Evolutionary conservation across 176 grass and related monocot species (phyloP).

Genomic region (Aegilops tauschii): DNA sequence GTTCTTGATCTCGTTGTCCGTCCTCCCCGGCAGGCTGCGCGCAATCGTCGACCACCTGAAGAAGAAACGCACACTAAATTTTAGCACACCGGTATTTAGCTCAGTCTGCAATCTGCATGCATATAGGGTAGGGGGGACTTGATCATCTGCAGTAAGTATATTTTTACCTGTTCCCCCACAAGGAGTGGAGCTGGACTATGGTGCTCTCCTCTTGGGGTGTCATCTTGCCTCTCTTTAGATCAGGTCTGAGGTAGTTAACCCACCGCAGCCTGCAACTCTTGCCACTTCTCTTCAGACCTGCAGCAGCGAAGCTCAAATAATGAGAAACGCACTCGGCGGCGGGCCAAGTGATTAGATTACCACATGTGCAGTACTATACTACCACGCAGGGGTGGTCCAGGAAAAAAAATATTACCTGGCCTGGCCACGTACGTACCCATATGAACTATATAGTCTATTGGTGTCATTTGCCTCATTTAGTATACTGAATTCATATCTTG

Average conservation of each 20-base stretch:
- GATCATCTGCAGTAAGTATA: background rate
- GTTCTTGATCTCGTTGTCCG: constrained; percentile 99
- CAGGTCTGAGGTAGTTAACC: constrained; percentile 89
- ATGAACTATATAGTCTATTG: background rate
- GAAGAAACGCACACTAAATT: background rate
- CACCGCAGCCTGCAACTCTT: constrained; percentile 92
- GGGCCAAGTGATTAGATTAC: background rate
- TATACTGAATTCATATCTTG: background rate
- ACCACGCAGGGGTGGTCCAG: background rate
- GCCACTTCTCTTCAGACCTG: constrained; percentile 77
- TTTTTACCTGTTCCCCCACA: constrained; percentile 84
- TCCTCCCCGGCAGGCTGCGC: constrained; percentile 81
- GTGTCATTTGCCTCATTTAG: background rate
- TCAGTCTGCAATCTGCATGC: background rate
- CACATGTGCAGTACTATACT: background rate
- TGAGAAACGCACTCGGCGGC: background rate
- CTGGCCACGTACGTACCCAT: background rate
- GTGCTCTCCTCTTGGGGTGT: constrained; percentile 77
- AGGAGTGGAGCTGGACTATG: constrained; percentile 77
- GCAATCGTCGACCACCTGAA: constrained; percentile 95
- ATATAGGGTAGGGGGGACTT: background rate
- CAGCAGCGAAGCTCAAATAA: background rate
- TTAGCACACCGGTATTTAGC: background rate
- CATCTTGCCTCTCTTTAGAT: constrained; percentile 82
- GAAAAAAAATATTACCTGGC: background rate